Evolutionary conservation across 306 rosid genomes (phyloP).

Genomic region (Prunus armeniaca): DNA sequence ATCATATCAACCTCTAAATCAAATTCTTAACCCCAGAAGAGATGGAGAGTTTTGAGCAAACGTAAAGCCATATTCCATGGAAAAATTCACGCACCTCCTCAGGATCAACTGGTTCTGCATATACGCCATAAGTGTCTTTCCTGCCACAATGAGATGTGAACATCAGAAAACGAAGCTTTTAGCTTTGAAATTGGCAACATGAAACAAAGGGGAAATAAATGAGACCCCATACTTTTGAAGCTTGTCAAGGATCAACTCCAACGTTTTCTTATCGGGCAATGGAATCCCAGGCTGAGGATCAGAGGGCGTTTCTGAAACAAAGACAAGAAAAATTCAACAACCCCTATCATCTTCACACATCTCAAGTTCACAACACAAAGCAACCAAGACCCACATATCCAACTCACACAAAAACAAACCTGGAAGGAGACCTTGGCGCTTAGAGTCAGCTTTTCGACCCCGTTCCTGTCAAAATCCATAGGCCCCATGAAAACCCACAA

Average conservation of each 20-base stretch:
- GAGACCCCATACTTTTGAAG: constrained; percentile 75
- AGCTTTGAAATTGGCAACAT: constrained; percentile 1
- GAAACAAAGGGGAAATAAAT: constrained; percentile 2
- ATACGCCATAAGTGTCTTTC: constrained; percentile 95
- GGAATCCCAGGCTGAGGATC: constrained; percentile 50
- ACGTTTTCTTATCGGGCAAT: constrained; percentile 77
- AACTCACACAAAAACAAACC: constrained; percentile 44
- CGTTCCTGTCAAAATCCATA: constrained; percentile 72
- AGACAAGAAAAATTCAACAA: constrained; percentile 19
- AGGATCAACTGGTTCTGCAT: constrained; percentile 97
- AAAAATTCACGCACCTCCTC: constrained; percentile 63
- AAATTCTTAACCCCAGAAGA: constrained; percentile 2
- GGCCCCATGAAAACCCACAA: constrained; percentile 36
- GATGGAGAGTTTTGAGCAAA: constrained; percentile 10
- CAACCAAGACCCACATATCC: constrained; percentile 7
- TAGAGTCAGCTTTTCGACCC: constrained; percentile 67
- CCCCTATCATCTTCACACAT: constrained; percentile 2
- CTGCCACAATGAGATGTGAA: constrained; percentile 53
- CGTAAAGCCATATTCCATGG: background rate
- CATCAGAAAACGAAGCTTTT: constrained; percentile 11
- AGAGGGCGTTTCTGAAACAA: constrained; percentile 64
- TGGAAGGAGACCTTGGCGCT: constrained; percentile 70
- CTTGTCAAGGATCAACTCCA: constrained; percentile 93
- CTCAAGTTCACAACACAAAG: constrained; percentile 3
- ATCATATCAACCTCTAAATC: constrained; percentile 13